phyloP scores from a whole-genome alignment of 75 land plant genomes.

The Pseudotsuga menziesii region DNA sequence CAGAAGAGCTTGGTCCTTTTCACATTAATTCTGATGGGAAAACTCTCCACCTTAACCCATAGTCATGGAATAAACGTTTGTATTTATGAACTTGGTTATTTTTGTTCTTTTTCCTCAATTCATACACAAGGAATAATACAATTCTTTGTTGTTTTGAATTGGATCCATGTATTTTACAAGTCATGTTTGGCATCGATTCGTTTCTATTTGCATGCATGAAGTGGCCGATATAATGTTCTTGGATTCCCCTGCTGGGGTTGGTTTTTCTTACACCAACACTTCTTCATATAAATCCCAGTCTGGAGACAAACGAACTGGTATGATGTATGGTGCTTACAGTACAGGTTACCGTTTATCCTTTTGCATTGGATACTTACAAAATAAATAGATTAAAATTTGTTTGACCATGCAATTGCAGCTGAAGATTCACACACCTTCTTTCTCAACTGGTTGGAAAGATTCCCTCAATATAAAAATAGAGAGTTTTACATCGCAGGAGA shows the following conservation, averaged over 20 bases:
- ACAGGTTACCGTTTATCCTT: neutral
- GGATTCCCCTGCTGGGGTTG: slow-evolving; percentile 8
- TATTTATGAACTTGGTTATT: no score
- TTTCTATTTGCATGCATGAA: neutral
- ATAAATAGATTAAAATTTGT: neutral
- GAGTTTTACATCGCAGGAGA: no score
- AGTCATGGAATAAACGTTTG: slow-evolving; percentile 31
- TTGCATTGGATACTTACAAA: neutral
- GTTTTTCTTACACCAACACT: slow-evolving; percentile 6
- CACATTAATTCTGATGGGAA: slow-evolving; percentile 60
- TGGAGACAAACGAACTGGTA: neutral
- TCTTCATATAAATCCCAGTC: slow-evolving; percentile 10
- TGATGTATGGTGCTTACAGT: neutral
- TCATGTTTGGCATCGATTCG: no score
- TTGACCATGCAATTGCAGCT: neutral
- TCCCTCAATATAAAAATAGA: no score
- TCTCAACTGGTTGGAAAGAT: no score
- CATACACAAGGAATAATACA: no score
- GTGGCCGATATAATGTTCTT: neutral
- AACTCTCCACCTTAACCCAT: slow-evolving; percentile 39
- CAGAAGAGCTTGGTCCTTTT: slow-evolving; percentile 81
- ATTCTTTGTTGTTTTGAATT: no score
- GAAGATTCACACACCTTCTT: neutral
- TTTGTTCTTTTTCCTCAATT: no score
- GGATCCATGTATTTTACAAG: no score